Evolutionary conservation across 2,329 filamentous ascomycete species (phyloP), one percentile per base, ranked within the genome.

Genomic region (Stemphylium vesicarium): DNA sequence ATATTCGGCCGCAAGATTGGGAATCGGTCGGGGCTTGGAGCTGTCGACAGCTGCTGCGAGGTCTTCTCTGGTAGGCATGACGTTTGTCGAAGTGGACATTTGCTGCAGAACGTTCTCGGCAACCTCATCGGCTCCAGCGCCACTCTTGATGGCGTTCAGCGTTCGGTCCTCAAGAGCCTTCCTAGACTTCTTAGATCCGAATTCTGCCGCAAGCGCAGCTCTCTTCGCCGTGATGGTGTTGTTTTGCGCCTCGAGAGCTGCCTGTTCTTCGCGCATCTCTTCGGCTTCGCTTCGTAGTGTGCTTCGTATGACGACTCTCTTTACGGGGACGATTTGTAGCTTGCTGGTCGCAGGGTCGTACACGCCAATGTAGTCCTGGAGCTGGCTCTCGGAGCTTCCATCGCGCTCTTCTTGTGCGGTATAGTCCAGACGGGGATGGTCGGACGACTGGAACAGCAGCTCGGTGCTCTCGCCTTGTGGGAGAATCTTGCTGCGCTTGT

Each of bases 181-280:
- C 81, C 88, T 89, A 18, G 91, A 89, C 77, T 93, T 94, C 79
- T 91, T 92, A 22, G 90, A 94, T 73, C 91, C 91, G 68, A 96
- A 96, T 29, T 88, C 86, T 65, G 90, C 83, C 36, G 89, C 90
- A 11, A 96, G 85, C 2, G 88, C 85, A 64, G 86, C 88, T 64
- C 85, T 85, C 69, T 84, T 84, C 24, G 88, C 84, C 65, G 83
- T 78, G 67, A 83, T 83, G 39, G 62, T 75, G 52, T 51, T 65
- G 54, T 64, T 70, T 8, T 57, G 63, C 10, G 65, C 68, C 1
- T 72, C 68, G 4, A 66, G 40, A n/a, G 55, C 50, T 13, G 66
- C 71, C 32, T 69, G 64, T 57, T 73, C 68, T 44, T 70, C 64
- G 7, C 68, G 69, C 42, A 78, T 69, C 53, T 80, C 77, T 37